These are phyloP conservation scores for Yarrowia deformans DNA, from an alignment of 805 yeast genomes.

Conservation along the genomic window DNA sequence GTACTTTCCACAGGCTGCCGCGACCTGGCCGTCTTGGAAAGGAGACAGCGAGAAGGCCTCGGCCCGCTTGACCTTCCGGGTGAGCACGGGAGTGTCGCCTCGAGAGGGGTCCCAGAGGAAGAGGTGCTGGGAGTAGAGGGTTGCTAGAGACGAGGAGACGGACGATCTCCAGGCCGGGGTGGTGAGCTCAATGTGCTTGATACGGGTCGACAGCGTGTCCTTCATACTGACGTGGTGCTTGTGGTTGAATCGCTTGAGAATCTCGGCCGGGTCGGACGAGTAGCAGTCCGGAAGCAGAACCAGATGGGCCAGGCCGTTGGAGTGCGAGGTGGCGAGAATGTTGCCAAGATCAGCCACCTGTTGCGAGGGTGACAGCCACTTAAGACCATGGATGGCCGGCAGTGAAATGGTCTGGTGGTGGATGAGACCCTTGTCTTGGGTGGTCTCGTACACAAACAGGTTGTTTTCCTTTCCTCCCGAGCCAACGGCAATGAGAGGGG, in stretches of 20 bases:
- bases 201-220: slow-evolving; percentile 46
- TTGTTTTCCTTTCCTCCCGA: slow-evolving; percentile 58
- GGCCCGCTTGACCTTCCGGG: slow-evolving; percentile 61
- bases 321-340: slow-evolving; percentile 70
- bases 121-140: slow-evolving; percentile 71
- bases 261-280: slow-evolving; percentile 66
- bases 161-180: slow-evolving; percentile 56
- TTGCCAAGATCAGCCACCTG: slow-evolving; percentile 55
- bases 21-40: slow-evolving; percentile 59
- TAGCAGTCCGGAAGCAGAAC: slow-evolving; percentile 68
- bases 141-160: slow-evolving; percentile 58
- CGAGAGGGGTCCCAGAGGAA: slow-evolving; percentile 78
- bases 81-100: slow-evolving; percentile 64
- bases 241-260: slow-evolving; percentile 81
- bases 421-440: slow-evolving; percentile 52
- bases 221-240: slow-evolving; percentile 59
- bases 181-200: slow-evolving; percentile 53
- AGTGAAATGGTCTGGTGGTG: slow-evolving; percentile 67
- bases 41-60: slow-evolving; percentile 59
- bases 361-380: slow-evolving; percentile 52
- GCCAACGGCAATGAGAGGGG: slow-evolving; percentile 62
- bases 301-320: slow-evolving; percentile 75
- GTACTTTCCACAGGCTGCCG: slow-evolving; percentile 70
- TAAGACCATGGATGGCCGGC: slow-evolving; percentile 59
- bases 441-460: slow-evolving; percentile 62